Conservation (phyloP, 1,284 basidiomycete genomes). For the Naganishia cerealis region DNA sequence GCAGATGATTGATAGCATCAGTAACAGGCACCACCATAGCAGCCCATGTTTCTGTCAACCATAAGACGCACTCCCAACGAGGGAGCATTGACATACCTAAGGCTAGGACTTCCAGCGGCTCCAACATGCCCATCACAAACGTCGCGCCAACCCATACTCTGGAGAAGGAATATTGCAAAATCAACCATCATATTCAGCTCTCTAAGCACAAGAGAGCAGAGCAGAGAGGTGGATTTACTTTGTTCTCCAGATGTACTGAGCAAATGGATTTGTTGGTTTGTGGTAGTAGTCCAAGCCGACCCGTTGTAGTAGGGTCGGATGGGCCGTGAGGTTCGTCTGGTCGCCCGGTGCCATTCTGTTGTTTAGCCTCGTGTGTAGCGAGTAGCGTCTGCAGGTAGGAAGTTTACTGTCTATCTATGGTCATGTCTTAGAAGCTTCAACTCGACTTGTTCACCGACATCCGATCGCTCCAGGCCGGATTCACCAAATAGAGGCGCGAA, state of each 20-base stretch:
- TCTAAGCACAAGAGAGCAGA: neutral
- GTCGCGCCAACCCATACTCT: slow-evolving; percentile 49
- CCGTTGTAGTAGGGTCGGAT: slow-evolving; percentile 19
- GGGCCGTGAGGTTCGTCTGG: slow-evolving; percentile 20
- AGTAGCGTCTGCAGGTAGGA: neutral
- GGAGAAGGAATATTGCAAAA: neutral
- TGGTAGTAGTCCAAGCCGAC: slow-evolving; percentile 25
- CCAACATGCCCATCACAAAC: slow-evolving; percentile 50
- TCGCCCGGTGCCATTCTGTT: slow-evolving; percentile 5
- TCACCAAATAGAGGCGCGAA: slow-evolving; percentile 7
- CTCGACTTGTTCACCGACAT: too few relatives aligned
- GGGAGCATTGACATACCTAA: slow-evolving; percentile 43
- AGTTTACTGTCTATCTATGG: neutral
- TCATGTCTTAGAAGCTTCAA: neutral
- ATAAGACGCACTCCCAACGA: neutral
- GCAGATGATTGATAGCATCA: neutral
- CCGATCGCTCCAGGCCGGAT: neutral
- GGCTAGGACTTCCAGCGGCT: slow-evolving; percentile 50
- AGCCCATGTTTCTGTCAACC: neutral
- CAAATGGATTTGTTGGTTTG: slow-evolving; percentile 19
- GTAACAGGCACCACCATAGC: neutral
- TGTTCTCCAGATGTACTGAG: slow-evolving; percentile 19
- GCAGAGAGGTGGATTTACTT: neutral
- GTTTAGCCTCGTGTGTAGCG: neutral
- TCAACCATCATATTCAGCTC: neutral